These are phyloP conservation scores for Phytophthora sojae DNA, from an alignment of 352 stramenopile genomes.

Conservation along the genomic window DNA sequence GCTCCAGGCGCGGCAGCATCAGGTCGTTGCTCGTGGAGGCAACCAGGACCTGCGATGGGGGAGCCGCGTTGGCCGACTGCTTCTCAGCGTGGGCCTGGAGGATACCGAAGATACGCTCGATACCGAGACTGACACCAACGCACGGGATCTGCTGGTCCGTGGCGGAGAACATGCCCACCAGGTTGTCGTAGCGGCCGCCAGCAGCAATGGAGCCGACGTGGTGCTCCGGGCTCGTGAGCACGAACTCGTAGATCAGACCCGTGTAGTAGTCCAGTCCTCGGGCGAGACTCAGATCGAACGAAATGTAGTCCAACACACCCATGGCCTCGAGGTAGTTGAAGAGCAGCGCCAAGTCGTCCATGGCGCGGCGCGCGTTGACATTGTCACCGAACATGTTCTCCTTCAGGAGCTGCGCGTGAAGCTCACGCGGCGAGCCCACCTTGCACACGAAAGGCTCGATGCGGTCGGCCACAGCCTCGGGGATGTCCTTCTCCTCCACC, in stretches of 20 bases:
- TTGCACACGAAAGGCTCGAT: slow-evolving; percentile 96
- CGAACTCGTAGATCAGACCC: slow-evolving; percentile 99
- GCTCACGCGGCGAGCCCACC: slow-evolving; percentile 85
- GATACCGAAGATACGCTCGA: slow-evolving; percentile 99
- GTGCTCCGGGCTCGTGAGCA: slow-evolving; percentile 89
- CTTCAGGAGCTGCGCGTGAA: slow-evolving; percentile 80
- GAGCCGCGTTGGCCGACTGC: slow-evolving; percentile 31
- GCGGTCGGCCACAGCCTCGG: slow-evolving; percentile 89
- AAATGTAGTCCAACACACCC: slow-evolving; percentile 94
- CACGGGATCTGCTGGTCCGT: slow-evolving; percentile 96
- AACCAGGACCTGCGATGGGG: slow-evolving; percentile 93
- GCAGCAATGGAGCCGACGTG: slow-evolving; percentile 98
- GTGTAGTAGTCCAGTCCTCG: slow-evolving; percentile 99
- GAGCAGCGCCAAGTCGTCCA: slow-evolving; percentile 94
- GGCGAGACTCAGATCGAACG: slow-evolving; percentile 97
- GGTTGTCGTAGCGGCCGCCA: slow-evolving; percentile 98
- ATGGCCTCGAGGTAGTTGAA: slow-evolving; percentile 99
- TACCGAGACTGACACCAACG: slow-evolving; percentile 98
- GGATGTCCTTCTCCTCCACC: slow-evolving; percentile 97
- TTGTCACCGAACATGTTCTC: slow-evolving; percentile 93
- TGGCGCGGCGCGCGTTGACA: slow-evolving; percentile 80
- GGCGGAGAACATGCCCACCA: slow-evolving; percentile 98
- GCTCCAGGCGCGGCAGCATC: slow-evolving; percentile 67
- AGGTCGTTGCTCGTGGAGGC: slow-evolving; percentile 87
- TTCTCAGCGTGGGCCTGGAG: slow-evolving; percentile 94